phyloP scores from a whole-genome alignment of 345 rosid species.

The Excoecaria cochinchinensis region DNA sequence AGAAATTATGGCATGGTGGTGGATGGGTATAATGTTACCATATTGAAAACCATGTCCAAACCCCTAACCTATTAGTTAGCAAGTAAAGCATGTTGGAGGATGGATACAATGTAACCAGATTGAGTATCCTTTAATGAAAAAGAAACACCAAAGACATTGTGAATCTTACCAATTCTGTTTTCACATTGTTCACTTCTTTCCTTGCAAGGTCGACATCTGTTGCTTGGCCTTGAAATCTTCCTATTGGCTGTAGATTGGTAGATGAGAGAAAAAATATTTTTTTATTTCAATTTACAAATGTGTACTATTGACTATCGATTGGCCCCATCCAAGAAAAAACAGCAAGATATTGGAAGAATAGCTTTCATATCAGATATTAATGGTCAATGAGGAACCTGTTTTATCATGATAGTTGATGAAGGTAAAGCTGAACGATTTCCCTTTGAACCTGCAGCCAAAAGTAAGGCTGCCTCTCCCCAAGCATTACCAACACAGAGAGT shows the following conservation, averaged over 20 bases:
- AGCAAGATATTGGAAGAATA: conserved; percentile 9
- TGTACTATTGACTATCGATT: not conserved
- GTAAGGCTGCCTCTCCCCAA: conserved; percentile 98
- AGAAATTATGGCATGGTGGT: not conserved
- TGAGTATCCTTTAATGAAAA: not conserved
- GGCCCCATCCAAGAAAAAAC: conserved; percentile 1
- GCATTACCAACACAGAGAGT: conserved; percentile 97
- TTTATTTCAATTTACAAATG: not conserved
- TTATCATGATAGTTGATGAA: conserved; percentile 69
- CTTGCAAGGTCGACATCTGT: conserved; percentile 76
- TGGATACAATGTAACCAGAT: not conserved
- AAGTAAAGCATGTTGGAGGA: not conserved
- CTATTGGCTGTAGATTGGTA: conserved; percentile 72
- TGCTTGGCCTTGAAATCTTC: conserved; percentile 95
- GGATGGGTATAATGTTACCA: not conserved
- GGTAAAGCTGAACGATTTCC: conserved; percentile 71
- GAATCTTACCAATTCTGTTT: conserved; percentile 67
- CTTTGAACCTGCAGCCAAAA: conserved; percentile 64
- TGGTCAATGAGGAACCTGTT: conserved; percentile 42
- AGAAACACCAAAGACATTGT: not conserved
- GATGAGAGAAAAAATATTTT: conserved; percentile 3
- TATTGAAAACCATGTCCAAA: not conserved
- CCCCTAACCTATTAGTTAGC: not conserved
- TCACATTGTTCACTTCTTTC: conserved; percentile 68
- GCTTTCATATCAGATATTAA: conserved; percentile 12